These are phyloP conservation scores for Heterobasidion parviporum DNA, from an alignment of 1,284 basidiomycete genomes.

Conservation along the genomic window DNA sequence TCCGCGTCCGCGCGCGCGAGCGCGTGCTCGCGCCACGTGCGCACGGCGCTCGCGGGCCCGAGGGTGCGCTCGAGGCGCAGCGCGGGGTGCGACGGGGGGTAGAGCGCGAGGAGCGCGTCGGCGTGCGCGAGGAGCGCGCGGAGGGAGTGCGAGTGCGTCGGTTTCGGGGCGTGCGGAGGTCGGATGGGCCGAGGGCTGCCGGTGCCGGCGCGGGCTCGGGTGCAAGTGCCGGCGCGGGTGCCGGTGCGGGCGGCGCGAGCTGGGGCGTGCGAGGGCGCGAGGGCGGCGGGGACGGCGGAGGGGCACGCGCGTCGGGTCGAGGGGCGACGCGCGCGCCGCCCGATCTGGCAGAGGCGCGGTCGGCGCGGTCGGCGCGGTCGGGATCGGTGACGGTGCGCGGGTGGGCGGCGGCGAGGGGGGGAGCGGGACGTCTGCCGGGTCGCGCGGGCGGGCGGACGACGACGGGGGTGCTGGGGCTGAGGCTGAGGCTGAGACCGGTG, in stretches of 20 bases:
- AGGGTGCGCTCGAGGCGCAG: slow-evolving; percentile 53
- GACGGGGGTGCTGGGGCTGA: no score
- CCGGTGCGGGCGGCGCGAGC: not conserved
- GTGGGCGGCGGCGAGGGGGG: not conserved
- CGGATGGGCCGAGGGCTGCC: not conserved
- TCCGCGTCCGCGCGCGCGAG: no score
- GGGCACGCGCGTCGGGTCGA: no score
- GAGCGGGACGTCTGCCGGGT: not conserved
- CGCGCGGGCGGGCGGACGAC: not conserved
- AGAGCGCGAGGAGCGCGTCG: slow-evolving; percentile 32
- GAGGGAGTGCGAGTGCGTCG: slow-evolving; percentile 7
- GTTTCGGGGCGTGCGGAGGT: not conserved
- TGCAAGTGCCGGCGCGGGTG: not conserved
- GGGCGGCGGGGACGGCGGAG: not conserved
- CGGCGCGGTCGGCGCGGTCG: no score
- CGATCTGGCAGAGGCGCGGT: no score
- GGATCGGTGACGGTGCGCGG: no score
- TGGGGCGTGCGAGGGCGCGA: not conserved
- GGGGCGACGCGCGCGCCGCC: no score
- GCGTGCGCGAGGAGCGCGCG: slow-evolving; percentile 33
- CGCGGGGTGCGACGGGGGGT: slow-evolving; percentile 36
- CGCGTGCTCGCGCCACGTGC: slow-evolving; percentile 49
- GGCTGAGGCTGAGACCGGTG: not conserved
- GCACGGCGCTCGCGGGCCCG: slow-evolving; percentile 55
- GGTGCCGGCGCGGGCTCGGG: not conserved